Percentiles rank a stretch among this genome's conserved stretches.
Evolutionary conservation across 805 yeast genomes (phyloP).

Genomic region (Metschnikowia kunwiensis): DNA sequence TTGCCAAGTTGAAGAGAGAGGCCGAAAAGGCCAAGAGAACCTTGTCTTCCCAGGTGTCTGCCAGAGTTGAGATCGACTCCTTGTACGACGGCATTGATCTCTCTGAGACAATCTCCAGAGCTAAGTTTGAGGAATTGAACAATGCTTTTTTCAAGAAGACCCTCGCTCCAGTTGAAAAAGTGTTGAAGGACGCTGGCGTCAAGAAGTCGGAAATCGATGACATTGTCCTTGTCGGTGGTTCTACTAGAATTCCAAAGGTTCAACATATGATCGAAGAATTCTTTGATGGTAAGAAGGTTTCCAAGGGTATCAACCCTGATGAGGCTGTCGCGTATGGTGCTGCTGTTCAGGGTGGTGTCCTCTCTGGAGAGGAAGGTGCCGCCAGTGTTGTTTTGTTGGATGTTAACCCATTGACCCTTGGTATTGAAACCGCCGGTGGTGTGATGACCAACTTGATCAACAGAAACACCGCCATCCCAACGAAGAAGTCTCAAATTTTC

Average conservation of each 20-base stretch:
- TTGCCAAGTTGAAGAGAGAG: constrained; percentile 24
- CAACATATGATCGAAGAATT: constrained; percentile 21
- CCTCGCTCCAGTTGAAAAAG: constrained; percentile 22
- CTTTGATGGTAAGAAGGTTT: constrained; percentile 23
- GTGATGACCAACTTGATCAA: constrained; percentile 23
- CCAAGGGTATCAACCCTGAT: constrained; percentile 37
- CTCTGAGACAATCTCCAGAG: constrained; percentile 22
- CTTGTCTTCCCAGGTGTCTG: constrained; percentile 20
- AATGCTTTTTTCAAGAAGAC: constrained; percentile 22
- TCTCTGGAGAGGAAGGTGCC: constrained; percentile 42
- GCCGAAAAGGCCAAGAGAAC: constrained; percentile 25
- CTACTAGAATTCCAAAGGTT: constrained; percentile 23
- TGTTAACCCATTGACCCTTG: constrained; percentile 24
- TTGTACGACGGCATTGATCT: constrained; percentile 23
- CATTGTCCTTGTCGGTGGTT: constrained; percentile 23
- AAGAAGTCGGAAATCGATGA: constrained; percentile 22
- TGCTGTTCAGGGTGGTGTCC: constrained; percentile 56
- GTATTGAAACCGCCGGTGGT: constrained; percentile 24
- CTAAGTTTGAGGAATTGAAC: constrained; percentile 23
- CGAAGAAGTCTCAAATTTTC: constrained; percentile 23
- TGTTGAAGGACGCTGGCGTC: constrained; percentile 21
- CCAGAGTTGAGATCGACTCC: constrained; percentile 22
- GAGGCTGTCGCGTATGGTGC: constrained; percentile 62
- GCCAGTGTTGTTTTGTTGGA: constrained; percentile 61
- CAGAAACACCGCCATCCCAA: constrained; percentile 23